Percentiles rank a stretch among this genome's conserved stretches.
phyloP scores from a whole-genome alignment of 106 monocot species.

The Apostasia shenzhenica region DNA sequence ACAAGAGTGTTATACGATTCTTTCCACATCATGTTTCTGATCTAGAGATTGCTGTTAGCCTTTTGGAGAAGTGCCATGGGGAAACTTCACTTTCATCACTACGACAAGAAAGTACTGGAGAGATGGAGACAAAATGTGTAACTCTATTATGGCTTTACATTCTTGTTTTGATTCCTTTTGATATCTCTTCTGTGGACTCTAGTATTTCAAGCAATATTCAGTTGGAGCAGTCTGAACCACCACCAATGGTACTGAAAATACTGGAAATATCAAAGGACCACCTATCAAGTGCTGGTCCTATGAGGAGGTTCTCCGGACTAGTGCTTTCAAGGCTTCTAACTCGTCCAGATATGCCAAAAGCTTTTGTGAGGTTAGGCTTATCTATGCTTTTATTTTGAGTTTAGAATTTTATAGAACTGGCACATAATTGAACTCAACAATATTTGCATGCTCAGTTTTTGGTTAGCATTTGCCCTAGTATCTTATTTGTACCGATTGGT shows the following conservation, averaged over 20 bases:
- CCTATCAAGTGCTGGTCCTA: slow-evolving; percentile 89
- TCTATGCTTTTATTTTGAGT: background rate
- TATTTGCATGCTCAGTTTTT: no score
- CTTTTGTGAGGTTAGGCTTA: slow-evolving; percentile 55
- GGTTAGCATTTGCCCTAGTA: no score
- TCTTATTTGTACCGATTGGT: no score
- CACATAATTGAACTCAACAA: no score
- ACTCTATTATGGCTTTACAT: slow-evolving; percentile 93
- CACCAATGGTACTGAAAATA: slow-evolving; percentile 75
- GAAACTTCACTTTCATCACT: slow-evolving; percentile 37
- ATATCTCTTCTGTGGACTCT: slow-evolving; percentile 80
- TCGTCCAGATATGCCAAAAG: slow-evolving; percentile 79
- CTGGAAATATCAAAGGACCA: slow-evolving; percentile 88
- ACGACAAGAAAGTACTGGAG: slow-evolving; percentile 92
- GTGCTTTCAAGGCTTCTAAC: slow-evolving; percentile 92
- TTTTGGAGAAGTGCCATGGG: slow-evolving; percentile 66
- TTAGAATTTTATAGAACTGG: no score
- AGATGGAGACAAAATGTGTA: slow-evolving; percentile 95
- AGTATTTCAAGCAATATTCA: slow-evolving; percentile 41
- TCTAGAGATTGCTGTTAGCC: slow-evolving; percentile 79
- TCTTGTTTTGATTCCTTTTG: slow-evolving; percentile 95
- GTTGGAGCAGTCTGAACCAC: slow-evolving; percentile 15
- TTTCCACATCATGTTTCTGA: slow-evolving; percentile 98
- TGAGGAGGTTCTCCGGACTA: slow-evolving; percentile 83
- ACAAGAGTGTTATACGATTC: slow-evolving; percentile 86